A percentile compares a stretch with the other conserved stretches of the same genome.
Conservation (phyloP, 2,329 filamentous ascomycete genomes). For the Dactylellina parvicollis region DNA sequence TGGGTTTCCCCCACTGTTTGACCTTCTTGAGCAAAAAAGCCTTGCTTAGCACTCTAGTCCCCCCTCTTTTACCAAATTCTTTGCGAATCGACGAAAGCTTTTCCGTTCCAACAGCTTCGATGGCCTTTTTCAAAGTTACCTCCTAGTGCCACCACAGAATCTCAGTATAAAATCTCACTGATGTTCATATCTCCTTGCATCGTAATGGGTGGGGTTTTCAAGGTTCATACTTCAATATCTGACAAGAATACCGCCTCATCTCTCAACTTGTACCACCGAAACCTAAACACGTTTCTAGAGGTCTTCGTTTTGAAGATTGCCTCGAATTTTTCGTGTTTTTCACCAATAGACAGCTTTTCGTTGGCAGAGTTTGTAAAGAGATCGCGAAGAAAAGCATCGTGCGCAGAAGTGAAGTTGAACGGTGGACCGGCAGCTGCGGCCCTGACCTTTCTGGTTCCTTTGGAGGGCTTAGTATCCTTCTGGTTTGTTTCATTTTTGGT, state of each 20-base stretch:
- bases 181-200: neutral
- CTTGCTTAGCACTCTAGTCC: slow-evolving; percentile 19
- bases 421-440: neutral
- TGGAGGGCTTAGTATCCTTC: neutral
- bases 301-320: slow-evolving; percentile 10
- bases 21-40: slow-evolving; percentile 32
- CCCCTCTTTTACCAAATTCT: slow-evolving; percentile 9
- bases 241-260: slow-evolving; percentile 20
- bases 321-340: slow-evolving; percentile 23
- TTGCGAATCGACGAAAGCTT: slow-evolving; percentile 14
- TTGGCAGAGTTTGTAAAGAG: slow-evolving; percentile 3
- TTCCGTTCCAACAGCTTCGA: slow-evolving; percentile 15
- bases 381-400: slow-evolving; percentile 30
- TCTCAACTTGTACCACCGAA: slow-evolving; percentile 37
- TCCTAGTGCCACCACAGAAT: slow-evolving; percentile 5
- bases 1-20: slow-evolving; percentile 19
- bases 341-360: neutral
- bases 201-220: too few species aligned
- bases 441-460: slow-evolving; percentile 8
- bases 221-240: slow-evolving; percentile 3
- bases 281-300: slow-evolving; percentile 21
- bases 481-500: neutral
- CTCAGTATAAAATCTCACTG: neutral
- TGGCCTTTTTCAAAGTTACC: slow-evolving; percentile 16
- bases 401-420: slow-evolving; percentile 11